Conservation (phyloP, 371 early-diverging fungal species). For the Apophysomyces elegans region DNA sequence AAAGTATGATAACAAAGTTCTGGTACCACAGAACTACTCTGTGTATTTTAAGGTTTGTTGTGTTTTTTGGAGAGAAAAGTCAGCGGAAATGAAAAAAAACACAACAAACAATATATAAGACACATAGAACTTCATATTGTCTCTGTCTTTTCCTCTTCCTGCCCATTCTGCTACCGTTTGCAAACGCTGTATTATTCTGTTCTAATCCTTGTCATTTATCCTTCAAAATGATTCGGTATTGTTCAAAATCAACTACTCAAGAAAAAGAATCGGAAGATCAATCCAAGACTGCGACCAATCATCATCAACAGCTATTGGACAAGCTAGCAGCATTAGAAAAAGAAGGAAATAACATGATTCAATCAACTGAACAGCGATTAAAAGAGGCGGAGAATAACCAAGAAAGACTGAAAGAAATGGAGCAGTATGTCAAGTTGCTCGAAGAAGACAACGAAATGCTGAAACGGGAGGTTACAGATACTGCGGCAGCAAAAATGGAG, state of each 20-base stretch:
- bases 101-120: neutral
- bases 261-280: neutral
- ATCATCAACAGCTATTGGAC: neutral
- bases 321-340: neutral
- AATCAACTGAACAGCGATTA: neutral
- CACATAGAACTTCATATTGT: neutral
- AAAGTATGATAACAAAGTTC: neutral
- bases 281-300: neutral
- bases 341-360: neutral
- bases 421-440: neutral
- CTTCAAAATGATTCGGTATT: neutral
- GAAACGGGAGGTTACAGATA: neutral
- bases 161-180: neutral
- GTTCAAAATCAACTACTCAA: neutral
- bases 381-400: neutral
- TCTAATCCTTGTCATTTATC: too few species aligned
- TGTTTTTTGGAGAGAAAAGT: neutral
- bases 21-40: neutral
- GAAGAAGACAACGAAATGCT: neutral
- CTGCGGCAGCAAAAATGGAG: neutral
- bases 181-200: too few species aligned
- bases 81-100: constrained; percentile 2
- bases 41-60: neutral
- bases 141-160: neutral
- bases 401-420: neutral